These are phyloP conservation scores for Botryotinia convoluta DNA, from an alignment of 2,329 filamentous ascomycete species.

Conservation along the genomic window DNA sequence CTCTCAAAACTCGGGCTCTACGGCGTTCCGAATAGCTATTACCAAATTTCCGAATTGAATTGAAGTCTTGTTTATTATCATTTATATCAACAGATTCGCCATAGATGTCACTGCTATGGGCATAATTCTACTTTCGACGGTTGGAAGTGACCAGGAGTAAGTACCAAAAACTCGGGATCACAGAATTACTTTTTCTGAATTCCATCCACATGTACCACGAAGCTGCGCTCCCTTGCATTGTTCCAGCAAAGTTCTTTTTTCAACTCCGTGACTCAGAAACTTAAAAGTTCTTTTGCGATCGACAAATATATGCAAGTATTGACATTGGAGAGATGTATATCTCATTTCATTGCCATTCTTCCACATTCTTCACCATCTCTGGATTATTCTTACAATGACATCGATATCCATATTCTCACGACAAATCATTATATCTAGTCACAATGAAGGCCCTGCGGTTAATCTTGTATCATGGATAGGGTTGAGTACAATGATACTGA, in stretches of 20 bases:
- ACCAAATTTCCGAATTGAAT: not conserved
- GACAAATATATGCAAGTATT: slow-evolving; percentile 6
- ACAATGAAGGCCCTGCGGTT: slow-evolving; percentile 42
- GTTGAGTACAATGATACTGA: slow-evolving; percentile 39
- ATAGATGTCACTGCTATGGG: slow-evolving; percentile 3
- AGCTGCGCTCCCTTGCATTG: slow-evolving; percentile 13
- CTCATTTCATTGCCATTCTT: slow-evolving; percentile 1
- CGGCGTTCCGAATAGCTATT: not conserved
- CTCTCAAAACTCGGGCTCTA: not conserved
- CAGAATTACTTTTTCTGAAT: slow-evolving; percentile 1
- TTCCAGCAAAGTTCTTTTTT: not conserved
- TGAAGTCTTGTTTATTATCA: not conserved
- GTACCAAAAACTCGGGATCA: not conserved
- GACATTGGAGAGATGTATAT: slow-evolving; percentile 10
- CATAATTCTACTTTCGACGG: not conserved
- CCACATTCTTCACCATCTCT: slow-evolving; percentile 1
- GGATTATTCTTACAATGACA: slow-evolving; percentile 6
- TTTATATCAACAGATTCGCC: not conserved
- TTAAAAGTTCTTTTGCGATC: not conserved
- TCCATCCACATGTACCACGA: not conserved
- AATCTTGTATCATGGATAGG: slow-evolving; percentile 42
- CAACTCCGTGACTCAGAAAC: not conserved
- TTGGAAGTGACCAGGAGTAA: not conserved
- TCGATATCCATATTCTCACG: not conserved
- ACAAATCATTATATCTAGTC: slow-evolving; percentile 40